These are phyloP conservation scores for Jatropha curcas DNA, from an alignment of 345 rosid genomes.

Conservation along the genomic window DNA sequence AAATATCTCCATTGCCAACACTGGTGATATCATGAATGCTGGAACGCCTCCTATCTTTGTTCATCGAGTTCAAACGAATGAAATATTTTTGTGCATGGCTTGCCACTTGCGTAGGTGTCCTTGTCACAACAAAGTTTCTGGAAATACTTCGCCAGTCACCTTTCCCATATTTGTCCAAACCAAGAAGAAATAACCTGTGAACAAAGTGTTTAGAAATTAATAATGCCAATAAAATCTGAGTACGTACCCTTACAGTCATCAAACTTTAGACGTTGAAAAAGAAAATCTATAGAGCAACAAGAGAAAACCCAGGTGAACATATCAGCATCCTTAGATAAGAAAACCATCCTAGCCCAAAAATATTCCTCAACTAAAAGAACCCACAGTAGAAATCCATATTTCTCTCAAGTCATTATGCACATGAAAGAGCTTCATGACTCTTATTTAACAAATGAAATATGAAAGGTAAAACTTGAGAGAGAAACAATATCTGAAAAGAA, in stretches of 20 bases:
- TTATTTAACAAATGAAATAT: background rate
- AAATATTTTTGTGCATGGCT: slow-evolving; percentile 98
- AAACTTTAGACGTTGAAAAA: slow-evolving; percentile 1
- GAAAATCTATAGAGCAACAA: background rate
- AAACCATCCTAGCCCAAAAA: background rate
- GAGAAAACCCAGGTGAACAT: background rate
- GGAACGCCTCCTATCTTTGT: slow-evolving; percentile 91
- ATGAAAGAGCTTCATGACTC: background rate
- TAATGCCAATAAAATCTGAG: background rate
- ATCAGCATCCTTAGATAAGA: background rate
- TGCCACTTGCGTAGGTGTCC: slow-evolving; percentile 98
- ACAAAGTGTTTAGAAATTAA: slow-evolving; percentile 14
- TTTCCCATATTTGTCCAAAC: slow-evolving; percentile 94
- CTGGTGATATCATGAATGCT: slow-evolving; percentile 97
- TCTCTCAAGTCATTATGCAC: background rate
- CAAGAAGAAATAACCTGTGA: slow-evolving; percentile 89
- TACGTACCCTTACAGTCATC: background rate
- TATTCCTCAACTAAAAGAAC: background rate
- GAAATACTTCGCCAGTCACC: slow-evolving; percentile 99
- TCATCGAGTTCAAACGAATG: slow-evolving; percentile 86
- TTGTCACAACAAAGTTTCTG: slow-evolving; percentile 87
- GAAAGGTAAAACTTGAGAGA: background rate
- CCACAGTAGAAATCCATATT: background rate
- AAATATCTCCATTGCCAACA: slow-evolving; percentile 67
- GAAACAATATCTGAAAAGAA: too few species aligned